Percentiles rank a stretch among this genome's conserved stretches.
phyloP scores from a whole-genome alignment of 768 basidiomycete genomes.

The Clathrus columnatus region DNA sequence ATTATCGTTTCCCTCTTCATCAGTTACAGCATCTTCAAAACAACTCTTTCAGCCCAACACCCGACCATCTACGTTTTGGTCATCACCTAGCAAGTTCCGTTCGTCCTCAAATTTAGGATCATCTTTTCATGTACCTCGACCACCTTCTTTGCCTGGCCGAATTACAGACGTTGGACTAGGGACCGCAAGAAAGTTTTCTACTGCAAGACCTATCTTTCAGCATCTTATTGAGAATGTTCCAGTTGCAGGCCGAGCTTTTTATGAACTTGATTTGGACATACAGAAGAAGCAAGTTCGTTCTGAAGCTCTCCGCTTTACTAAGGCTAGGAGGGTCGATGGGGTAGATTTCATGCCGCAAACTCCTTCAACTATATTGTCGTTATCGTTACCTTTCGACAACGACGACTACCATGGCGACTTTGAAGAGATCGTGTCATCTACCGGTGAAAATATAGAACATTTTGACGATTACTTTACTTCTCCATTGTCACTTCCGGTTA shows the following conservation, averaged over 20 bases:
- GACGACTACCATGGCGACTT: no score
- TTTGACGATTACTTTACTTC: constrained; percentile 57
- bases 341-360: constrained; percentile 7
- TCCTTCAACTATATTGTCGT: background rate
- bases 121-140: constrained; percentile 42
- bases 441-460: no score
- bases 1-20: background rate
- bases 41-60: background rate
- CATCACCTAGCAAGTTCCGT: background rate
- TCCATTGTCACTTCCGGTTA: constrained; percentile 31
- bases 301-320: constrained; percentile 9
- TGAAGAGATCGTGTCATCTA: no score
- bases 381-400: background rate
- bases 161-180: constrained; percentile 68
- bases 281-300: constrained; percentile 38
- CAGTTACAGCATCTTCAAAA: background rate
- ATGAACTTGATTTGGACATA: constrained; percentile 64
- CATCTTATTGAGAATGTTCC: constrained; percentile 75
- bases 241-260: constrained; percentile 62
- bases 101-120: background rate
- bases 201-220: constrained; percentile 67
- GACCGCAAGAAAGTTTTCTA: constrained; percentile 66
- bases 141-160: constrained; percentile 36
- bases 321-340: constrained; percentile 17
- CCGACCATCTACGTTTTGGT: background rate